phyloP scores from a whole-genome alignment of 768 basidiomycete genomes.

The Psilocybe azurescens region DNA sequence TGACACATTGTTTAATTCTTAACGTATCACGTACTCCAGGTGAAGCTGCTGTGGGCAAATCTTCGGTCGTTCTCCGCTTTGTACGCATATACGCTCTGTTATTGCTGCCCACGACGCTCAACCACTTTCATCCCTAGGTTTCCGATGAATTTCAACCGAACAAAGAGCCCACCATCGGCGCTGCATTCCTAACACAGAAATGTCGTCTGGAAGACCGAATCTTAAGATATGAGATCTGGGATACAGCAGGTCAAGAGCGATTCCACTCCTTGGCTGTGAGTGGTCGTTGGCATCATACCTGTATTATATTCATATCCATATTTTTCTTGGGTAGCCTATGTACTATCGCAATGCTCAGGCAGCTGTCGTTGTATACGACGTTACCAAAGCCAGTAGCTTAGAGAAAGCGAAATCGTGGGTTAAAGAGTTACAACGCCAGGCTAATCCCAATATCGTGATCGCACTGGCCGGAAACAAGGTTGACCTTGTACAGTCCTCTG shows the following conservation, averaged over 20 bases:
- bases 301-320: slow-evolving; percentile 18
- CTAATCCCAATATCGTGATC: slow-evolving; percentile 99
- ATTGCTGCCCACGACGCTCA: slow-evolving; percentile 1
- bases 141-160: slow-evolving; percentile 98
- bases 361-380: slow-evolving; percentile 97
- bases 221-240: slow-evolving; percentile 96
- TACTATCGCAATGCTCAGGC: slow-evolving; percentile 99
- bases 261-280: slow-evolving; percentile 95
- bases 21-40: slow-evolving; percentile 51
- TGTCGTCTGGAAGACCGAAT: slow-evolving; percentile 95
- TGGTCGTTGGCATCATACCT: slow-evolving; percentile 21
- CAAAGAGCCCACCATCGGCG: slow-evolving; percentile 98
- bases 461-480: slow-evolving; percentile 98
- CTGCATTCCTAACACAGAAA: slow-evolving; percentile 95
- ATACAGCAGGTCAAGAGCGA: slow-evolving; percentile 93
- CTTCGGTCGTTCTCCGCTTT: slow-evolving; percentile 97
- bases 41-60: slow-evolving; percentile 99
- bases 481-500: slow-evolving; percentile 78
- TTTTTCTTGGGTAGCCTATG: slow-evolving; percentile 73
- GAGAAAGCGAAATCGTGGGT: slow-evolving; percentile 99
- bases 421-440: slow-evolving; percentile 97
- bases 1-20: slow-evolving; percentile 17
- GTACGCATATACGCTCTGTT: slow-evolving; percentile 48
- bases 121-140: slow-evolving; percentile 53
- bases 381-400: slow-evolving; percentile 93